Base-by-base conservation (phyloP, 1,284 basidiomycete species). In the Gymnopus androsaceus region DNA sequence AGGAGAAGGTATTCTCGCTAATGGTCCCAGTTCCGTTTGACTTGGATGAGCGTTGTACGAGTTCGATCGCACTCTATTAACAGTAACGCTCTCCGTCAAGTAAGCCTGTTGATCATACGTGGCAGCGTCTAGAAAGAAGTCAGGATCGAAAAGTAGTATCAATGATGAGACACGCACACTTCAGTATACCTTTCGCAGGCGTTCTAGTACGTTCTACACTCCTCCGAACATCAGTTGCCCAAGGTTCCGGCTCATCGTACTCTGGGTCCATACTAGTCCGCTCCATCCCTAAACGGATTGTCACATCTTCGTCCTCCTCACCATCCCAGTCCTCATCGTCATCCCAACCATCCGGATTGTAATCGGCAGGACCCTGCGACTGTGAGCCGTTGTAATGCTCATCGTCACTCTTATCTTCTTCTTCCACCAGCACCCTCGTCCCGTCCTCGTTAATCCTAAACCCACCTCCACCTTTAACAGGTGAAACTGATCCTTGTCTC, bases 141-240 rank as follows among this genome's bases (percentile, higher is more conserved):
- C n/a, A n/a, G n/a, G n/a, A 50, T 40, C 33, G 28, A 61, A 54
- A 28, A 61, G 46, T 51, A 50, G 37, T 33, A 42, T 25, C 51
- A 36, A 30, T n/a, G 56, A 56, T 42, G 38, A 55, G 55, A 54
- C 3, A 81, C 88, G 67, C 67, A 94, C 94, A 77, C 81, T 97
- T 98, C 61, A 98, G 75, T 62, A 98, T 98, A 34, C 95, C 90
- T 72, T 84, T 92, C 42, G 85, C 76, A 6, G 95, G 94, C 63
- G 70, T 73, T 67, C 75, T 80, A 61, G 75, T 78, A 71, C 75
- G 77, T 74, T 88, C 92, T 51, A 82, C 72, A 71, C 81, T 90
- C 64, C 81, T 77, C 61, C 84, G 83, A 56, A 85, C 74, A 67
- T 89, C 85, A 60, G 79, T 80, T 53, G 82, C 88, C 89, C 86